Conservation (phyloP, 2,329 filamentous ascomycete genomes). For the Lasiodiplodia sp. region DNA sequence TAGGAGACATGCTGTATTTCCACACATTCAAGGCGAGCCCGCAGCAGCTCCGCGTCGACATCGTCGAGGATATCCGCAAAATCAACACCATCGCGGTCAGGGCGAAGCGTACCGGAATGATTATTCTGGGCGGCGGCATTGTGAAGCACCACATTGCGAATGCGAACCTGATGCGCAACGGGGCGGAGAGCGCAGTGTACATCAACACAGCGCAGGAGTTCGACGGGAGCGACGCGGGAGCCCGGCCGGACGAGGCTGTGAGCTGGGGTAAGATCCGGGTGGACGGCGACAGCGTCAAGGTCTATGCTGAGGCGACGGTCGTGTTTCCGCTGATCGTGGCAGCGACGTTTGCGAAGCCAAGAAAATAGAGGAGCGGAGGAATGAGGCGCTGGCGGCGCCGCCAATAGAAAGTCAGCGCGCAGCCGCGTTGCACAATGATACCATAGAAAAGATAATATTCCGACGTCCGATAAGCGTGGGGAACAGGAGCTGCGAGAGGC, state of each 20-base stretch:
- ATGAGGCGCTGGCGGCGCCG: slow-evolving; percentile 6
- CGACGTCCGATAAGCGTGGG: slow-evolving; percentile 22
- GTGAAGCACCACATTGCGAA: slow-evolving; percentile 99
- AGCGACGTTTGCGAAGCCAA: slow-evolving; percentile 65
- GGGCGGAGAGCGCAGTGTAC: slow-evolving; percentile 95
- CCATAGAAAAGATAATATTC: slow-evolving; percentile 16
- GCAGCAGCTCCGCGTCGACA: slow-evolving; percentile 81
- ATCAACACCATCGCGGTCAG: slow-evolving; percentile 92
- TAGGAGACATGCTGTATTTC: slow-evolving; percentile 99
- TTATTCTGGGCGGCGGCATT: slow-evolving; percentile 92
- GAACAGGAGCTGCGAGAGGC: slow-evolving; percentile 6
- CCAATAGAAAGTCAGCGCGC: slow-evolving; percentile 11
- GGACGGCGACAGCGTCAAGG: slow-evolving; percentile 87
- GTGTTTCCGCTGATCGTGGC: slow-evolving; percentile 73
- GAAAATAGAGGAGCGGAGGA: slow-evolving; percentile 5
- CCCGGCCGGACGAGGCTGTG: slow-evolving; percentile 92
- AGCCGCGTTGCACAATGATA: slow-evolving; percentile 21
- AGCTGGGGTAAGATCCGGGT: slow-evolving; percentile 99
- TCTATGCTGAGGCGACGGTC: slow-evolving; percentile 72
- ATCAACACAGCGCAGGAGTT: slow-evolving; percentile 98
- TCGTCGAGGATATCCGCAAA: slow-evolving; percentile 89
- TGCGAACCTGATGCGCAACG: slow-evolving; percentile 96
- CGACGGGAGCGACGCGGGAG: slow-evolving; percentile 95
- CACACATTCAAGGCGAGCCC: slow-evolving; percentile 93
- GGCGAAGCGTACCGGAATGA: slow-evolving; percentile 90